Evolutionary conservation across 768 basidiomycete species (phyloP).

Genomic region (Piloderma croceum): DNA sequence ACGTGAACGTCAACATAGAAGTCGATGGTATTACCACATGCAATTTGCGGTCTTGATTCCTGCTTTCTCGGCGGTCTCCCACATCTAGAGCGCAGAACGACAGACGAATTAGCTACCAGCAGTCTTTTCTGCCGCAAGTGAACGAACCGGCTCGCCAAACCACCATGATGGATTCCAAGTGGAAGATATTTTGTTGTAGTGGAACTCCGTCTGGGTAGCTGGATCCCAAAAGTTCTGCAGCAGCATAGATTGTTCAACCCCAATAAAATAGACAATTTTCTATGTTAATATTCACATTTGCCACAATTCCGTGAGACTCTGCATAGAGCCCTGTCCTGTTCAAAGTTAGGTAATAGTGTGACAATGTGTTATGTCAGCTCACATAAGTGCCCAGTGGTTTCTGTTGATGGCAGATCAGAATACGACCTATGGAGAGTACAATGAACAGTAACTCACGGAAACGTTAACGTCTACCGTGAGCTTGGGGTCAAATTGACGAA

Average conservation of each 20-base stretch:
- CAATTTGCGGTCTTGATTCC: conserved; percentile 76
- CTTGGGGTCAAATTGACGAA: conserved; percentile 7
- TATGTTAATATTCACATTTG: conserved; percentile 54
- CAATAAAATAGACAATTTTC: not conserved
- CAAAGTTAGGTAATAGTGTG: conserved; percentile 4
- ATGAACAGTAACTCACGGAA: conserved; percentile 57
- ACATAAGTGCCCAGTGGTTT: conserved; percentile 91
- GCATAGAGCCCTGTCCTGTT: conserved; percentile 83
- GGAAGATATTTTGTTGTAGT: conserved; percentile 58
- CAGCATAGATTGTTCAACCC: not conserved
- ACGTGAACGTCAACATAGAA: not conserved
- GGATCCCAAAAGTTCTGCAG: conserved; percentile 86
- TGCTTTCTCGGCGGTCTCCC: conserved; percentile 79
- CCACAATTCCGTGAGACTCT: conserved; percentile 88
- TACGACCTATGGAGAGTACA: not conserved
- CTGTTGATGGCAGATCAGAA: conserved; percentile 31
- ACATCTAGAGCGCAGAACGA: conserved; percentile 50
- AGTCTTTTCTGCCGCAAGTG: not conserved
- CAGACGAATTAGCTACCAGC: conserved; percentile 1
- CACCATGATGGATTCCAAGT: conserved; percentile 76
- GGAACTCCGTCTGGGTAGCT: conserved; percentile 51
- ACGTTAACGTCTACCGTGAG: conserved; percentile 66
- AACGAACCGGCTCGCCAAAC: conserved; percentile 75
- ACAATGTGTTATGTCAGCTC: conserved; percentile 12
- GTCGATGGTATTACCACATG: conserved; percentile 67